Percentiles rank a stretch among this genome's conserved stretches.
These are phyloP conservation scores for Perilla frutescens DNA, from an alignment of 257 asterid species.

Conservation along the genomic window DNA sequence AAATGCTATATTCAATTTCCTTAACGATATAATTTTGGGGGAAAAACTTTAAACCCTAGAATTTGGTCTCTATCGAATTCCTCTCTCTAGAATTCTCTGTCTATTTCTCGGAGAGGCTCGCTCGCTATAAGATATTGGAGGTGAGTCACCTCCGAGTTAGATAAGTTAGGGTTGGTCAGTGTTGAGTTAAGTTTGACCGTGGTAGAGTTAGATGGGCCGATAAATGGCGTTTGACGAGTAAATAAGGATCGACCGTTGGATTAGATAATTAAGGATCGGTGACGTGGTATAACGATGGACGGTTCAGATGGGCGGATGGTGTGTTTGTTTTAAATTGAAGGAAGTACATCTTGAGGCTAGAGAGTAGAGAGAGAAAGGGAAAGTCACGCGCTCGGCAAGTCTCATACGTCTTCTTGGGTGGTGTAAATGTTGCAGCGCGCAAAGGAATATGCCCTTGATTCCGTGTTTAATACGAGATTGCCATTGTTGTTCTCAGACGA, in stretches of 20 bases:
- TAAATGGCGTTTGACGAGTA: constrained; percentile 32
- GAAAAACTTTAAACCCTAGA: constrained; percentile 37
- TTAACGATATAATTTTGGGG: neutral
- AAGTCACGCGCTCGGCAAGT: constrained; percentile 49
- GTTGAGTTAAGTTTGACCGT: constrained; percentile 59
- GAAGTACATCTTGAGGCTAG: constrained; percentile 19
- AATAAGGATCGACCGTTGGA: constrained; percentile 45
- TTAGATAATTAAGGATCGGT: constrained; percentile 49
- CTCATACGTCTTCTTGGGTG: constrained; percentile 40
- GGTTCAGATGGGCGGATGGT: constrained; percentile 51
- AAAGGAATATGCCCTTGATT: constrained; percentile 38
- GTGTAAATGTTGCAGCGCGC: constrained; percentile 32
- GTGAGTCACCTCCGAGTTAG: constrained; percentile 72
- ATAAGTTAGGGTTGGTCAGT: constrained; percentile 58
- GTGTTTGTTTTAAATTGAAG: constrained; percentile 63
- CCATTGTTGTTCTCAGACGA: constrained; percentile 7
- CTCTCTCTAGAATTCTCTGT: constrained; percentile 43
- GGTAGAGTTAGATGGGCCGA: constrained; percentile 41
- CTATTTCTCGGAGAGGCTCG: constrained; percentile 26
- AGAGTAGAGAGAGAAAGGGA: constrained; percentile 11
- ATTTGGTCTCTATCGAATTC: constrained; percentile 20
- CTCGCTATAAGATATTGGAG: constrained; percentile 50
- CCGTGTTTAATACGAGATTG: constrained; percentile 29
- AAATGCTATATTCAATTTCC: neutral
- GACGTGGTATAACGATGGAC: constrained; percentile 56